Evolutionary conservation across 345 rosid genomes (phyloP).

Genomic region (Eucalyptus tenuipes): DNA sequence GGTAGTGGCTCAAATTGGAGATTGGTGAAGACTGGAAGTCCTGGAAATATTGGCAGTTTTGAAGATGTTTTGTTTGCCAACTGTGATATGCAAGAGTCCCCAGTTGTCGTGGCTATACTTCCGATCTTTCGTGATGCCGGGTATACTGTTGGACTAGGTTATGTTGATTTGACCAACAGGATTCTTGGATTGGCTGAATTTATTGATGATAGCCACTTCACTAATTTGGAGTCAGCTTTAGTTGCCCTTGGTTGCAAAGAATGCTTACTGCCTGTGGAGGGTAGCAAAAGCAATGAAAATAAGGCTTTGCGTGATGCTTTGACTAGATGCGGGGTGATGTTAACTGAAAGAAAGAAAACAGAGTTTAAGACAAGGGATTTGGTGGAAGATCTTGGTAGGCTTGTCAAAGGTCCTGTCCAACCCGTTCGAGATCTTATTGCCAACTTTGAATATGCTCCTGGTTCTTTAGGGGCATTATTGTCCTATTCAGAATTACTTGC

Average conservation of each 20-base stretch:
- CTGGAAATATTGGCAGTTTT: constrained; percentile 90
- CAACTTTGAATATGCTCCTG: constrained; percentile 76
- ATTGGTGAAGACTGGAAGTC: constrained; percentile 70
- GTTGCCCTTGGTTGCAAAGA: constrained; percentile 95
- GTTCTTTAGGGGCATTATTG: constrained; percentile 76
- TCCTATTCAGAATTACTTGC: constrained; percentile 78
- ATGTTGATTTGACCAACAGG: constrained; percentile 77
- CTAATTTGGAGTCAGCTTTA: constrained; percentile 81
- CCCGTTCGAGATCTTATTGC: constrained; percentile 77
- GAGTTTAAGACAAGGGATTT: constrained; percentile 90
- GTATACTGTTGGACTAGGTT: constrained; percentile 68
- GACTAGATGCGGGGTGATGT: constrained; percentile 67
- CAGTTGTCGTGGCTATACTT: constrained; percentile 61
- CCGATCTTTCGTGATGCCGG: constrained; percentile 56
- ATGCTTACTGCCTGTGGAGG: constrained; percentile 78
- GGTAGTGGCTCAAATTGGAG: constrained; percentile 95
- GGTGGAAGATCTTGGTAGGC: constrained; percentile 74
- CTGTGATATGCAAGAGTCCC: constrained; percentile 91
- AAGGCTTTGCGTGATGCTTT: constrained; percentile 55
- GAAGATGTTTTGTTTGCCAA: constrained; percentile 94
- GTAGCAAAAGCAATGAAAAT: constrained; percentile 41
- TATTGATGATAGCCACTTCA: constrained; percentile 91
- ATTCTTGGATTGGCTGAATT: constrained; percentile 80
- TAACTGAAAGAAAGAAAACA: constrained; percentile 78
- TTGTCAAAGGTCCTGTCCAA: constrained; percentile 79